Evolutionary conservation across 768 basidiomycete species (phyloP), one percentile per base, ranked within the genome.

Genomic region (Lactarius akahatsu): DNA sequence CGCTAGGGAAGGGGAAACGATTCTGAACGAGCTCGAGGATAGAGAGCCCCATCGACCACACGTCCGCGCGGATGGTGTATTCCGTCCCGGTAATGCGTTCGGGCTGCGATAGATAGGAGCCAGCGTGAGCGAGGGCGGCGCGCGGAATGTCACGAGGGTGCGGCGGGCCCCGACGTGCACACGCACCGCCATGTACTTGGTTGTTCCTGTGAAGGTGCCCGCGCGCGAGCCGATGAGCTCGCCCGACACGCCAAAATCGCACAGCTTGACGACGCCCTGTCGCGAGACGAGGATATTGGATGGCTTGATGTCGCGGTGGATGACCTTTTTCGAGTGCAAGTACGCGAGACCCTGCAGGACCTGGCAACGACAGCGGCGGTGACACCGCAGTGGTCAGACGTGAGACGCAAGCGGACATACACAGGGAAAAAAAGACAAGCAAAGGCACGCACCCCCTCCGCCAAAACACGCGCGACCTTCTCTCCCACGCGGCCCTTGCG

Each of bases 111-210:
- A 64, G 26, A 30, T 52, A 34, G 28, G 26, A 50, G 50, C 50
- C 50, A 50, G 15, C 43, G 34, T 52, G 43, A 68, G 57, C 11
- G 47, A 32, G 23, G n/a, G 30, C 38, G 56, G 15, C 26, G 23
- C n/a, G 26, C 36, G 18, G 45, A n/a, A 34, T 26, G 28, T 28
- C n/a, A 47, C 16, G 28, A n/a, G 60, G 20, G 9, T 45, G 23
- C 23, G 23, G 47, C 47, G 23, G 23, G 50, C 50, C 50, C 13
- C 50, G 23, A 50, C 5, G 55, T 40, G 23, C 32, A 50, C 50
- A 84, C 94, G 76, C 72, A 96, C 94, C 67, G 95, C 94, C 94
- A 96, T 96, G 77, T 96, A 97, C 70, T 90, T 90, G 73, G 91
- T 91, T 45, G 94, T 96, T 5, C 95, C 95, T 0, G 94, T 96